A percentile compares a stretch with the other conserved stretches of the same genome.
phyloP scores from a whole-genome alignment of 257 asterid species.

The Cruciata laevipes region DNA sequence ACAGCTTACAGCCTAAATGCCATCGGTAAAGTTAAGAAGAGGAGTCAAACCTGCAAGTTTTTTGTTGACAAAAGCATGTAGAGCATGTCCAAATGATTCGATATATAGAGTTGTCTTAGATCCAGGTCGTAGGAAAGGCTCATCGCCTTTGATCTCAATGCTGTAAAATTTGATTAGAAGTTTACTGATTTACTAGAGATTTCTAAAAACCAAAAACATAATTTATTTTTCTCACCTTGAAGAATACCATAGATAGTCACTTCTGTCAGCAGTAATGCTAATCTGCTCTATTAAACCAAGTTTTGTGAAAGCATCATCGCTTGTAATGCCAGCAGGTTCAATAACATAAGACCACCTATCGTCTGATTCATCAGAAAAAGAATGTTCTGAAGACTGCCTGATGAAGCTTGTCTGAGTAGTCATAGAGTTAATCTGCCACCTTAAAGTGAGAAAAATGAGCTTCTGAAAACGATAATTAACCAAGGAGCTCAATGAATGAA shows the following conservation, averaged over 20 bases:
- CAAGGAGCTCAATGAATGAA: no score
- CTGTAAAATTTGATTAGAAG: conserved; percentile 28
- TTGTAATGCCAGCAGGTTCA: conserved; percentile 86
- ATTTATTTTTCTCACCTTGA: conserved; percentile 34
- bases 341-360: conserved; percentile 71
- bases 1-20: no score
- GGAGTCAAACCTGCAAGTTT: conserved; percentile 55
- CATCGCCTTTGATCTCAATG: conserved; percentile 39
- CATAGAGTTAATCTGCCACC: conserved; percentile 66
- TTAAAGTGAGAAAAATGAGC: neutral
- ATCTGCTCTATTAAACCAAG: conserved; percentile 68
- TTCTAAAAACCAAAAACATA: neutral
- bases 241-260: conserved; percentile 87
- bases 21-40: neutral
- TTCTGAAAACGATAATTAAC: no score
- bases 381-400: conserved; percentile 41
- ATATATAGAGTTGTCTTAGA: conserved; percentile 60
- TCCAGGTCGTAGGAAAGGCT: conserved; percentile 32
- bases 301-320: conserved; percentile 46
- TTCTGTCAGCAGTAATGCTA: conserved; percentile 71
- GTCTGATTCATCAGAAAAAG: conserved; percentile 29
- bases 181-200: neutral
- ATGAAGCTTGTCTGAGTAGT: conserved; percentile 44
- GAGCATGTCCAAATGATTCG: conserved; percentile 66
- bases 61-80: conserved; percentile 59